phyloP scores from a whole-genome alignment of 352 stramenopile genomes.

The Paralagenidium karlingii region DNA sequence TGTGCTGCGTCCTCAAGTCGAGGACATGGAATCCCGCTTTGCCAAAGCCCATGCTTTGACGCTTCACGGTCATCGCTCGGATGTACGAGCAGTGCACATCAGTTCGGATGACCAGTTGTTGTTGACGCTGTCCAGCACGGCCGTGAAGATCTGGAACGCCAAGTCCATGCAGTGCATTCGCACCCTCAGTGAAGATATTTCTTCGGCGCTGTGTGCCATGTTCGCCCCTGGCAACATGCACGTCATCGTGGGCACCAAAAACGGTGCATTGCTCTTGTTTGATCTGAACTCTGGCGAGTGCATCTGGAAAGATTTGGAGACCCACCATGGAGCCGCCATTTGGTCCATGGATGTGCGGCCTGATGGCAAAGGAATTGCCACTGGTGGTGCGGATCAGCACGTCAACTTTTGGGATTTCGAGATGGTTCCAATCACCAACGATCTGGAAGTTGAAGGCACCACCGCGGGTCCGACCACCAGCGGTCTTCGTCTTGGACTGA shows the following conservation, averaged over 20 bases:
- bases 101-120: slow-evolving; percentile 85
- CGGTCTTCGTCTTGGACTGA: slow-evolving; percentile 83
- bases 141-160: slow-evolving; percentile 90
- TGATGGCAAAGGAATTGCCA: slow-evolving; percentile 87
- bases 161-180: slow-evolving; percentile 85
- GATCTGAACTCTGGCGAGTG: slow-evolving; percentile 94
- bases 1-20: slow-evolving; percentile 34
- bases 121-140: slow-evolving; percentile 72
- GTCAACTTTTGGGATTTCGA: slow-evolving; percentile 99
- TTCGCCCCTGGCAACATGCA: slow-evolving; percentile 97
- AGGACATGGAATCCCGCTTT: slow-evolving; percentile 54
- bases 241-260: slow-evolving; percentile 94
- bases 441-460: not conserved
- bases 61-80: slow-evolving; percentile 83
- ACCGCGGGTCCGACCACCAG: slow-evolving; percentile 7
- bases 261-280: slow-evolving; percentile 88
- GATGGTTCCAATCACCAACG: slow-evolving; percentile 43
- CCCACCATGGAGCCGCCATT: slow-evolving; percentile 89
- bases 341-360: slow-evolving; percentile 95
- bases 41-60: slow-evolving; percentile 52
- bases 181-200: slow-evolving; percentile 70
- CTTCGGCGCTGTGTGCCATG: slow-evolving; percentile 83
- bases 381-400: slow-evolving; percentile 93
- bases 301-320: slow-evolving; percentile 75
- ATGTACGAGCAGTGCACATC: slow-evolving; percentile 83